Evolutionary conservation across 2,329 filamentous ascomycete genomes (phyloP), one percentile per base, ranked within the genome.

Genomic region (Pseudopyrenochaeta lycopersici): DNA sequence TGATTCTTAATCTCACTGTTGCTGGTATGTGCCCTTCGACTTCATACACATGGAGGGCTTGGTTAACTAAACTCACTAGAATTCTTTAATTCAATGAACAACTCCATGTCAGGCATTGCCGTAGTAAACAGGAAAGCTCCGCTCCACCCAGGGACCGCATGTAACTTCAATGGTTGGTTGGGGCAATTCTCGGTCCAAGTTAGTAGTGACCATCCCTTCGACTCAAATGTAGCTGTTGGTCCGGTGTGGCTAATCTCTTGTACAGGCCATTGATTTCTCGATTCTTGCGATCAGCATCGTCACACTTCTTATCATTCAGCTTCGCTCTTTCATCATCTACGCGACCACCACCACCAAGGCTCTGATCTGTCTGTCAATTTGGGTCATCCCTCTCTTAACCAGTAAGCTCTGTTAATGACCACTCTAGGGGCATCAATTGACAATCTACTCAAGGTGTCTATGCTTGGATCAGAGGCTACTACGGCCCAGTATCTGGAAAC

Each of bases 141-240:
- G 11, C 59, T 77, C 14, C 36, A 50, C 6, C 52, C 67, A 7
- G 73, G 76, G 11, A 12, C 63, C 0, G 73, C 71, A 2, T 82
- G 80, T 56, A 69, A 68, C 7, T 49, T 76, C 15, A 82, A 81
- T 58, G 80, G 78, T 31, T 80, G 76, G 65, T 55, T 80, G 32
- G 78, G 78, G 20, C 80, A 82, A 48, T 68, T 81, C 40, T 79
- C 76, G 2, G 79, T 81, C 11, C 79, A 81, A 61, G 75, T 77
- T 46, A 14, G 23, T 27, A 9, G 54, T 36, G 10, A 21, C 7
- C 23, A 27, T 5, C 9, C 23, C 23, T 27, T 27, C 23, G 23
- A 27, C 4, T 27, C 23, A 4, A 27, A 5, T 9, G 23, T 27
- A 27, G 23, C 23, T 27, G 23, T 27, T 27, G 4, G 23, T 9